Conservation (phyloP, 148 eudicot genomes). For the Agrostemma githago region DNA sequence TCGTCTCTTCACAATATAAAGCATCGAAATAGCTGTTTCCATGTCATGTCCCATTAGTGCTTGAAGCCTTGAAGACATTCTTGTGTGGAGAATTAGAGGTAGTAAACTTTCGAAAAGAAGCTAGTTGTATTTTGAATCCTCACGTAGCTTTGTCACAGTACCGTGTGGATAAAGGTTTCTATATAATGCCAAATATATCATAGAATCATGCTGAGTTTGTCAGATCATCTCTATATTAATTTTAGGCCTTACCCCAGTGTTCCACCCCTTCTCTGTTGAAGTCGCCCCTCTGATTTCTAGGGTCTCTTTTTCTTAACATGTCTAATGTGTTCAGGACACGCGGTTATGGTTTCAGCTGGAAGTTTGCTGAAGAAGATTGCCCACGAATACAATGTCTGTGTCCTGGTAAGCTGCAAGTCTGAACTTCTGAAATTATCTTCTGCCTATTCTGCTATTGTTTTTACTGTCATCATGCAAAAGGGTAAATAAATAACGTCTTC, state of each 20-base stretch:
- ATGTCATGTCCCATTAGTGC: background rate
- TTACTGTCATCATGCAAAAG: background rate
- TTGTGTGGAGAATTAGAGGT: background rate
- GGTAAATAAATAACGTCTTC: conserved; percentile 3
- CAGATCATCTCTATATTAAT: background rate
- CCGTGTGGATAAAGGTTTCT: background rate
- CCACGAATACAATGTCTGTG: conserved; percentile 54
- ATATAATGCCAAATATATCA: background rate
- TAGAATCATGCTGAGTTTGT: background rate
- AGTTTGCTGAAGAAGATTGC: conserved; percentile 74
- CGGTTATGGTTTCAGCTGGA: conserved; percentile 76
- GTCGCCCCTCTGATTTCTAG: background rate
- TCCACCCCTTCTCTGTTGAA: background rate
- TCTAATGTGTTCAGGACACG: conserved; percentile 55
- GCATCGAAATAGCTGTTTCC: background rate
- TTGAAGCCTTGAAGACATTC: background rate
- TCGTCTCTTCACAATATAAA: background rate
- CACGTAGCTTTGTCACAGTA: background rate
- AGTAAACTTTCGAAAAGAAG: background rate
- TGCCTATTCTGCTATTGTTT: background rate
- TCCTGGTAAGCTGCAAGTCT: conserved; percentile 48
- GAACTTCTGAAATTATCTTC: conserved; percentile 1
- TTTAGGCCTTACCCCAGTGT: background rate
- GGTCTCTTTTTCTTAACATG: conserved; percentile 15
- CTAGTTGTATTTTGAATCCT: background rate